Conservation (phyloP, 495 filamentous ascomycete genomes). For the Penicillium crystallinum region DNA sequence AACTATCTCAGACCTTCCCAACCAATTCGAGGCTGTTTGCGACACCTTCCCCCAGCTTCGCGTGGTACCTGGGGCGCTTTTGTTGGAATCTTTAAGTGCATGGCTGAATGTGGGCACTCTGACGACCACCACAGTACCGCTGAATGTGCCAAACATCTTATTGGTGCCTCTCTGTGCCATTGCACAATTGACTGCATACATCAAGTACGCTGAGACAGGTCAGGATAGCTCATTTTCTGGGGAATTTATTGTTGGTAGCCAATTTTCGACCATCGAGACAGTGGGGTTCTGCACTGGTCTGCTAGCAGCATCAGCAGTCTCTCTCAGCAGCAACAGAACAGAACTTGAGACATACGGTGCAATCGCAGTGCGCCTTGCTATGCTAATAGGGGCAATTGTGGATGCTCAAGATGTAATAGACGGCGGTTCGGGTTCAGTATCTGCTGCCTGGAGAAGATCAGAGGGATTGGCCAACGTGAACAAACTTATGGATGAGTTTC, state of each 20-base stretch:
- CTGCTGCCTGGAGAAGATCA: too few species aligned
- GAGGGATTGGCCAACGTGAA: too few species aligned
- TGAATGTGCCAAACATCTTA: conserved; percentile 28
- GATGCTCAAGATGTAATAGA: too few species aligned
- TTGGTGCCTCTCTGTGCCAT: conserved; percentile 29
- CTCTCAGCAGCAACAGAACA: conserved; percentile 9
- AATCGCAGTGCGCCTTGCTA: conserved; percentile 29
- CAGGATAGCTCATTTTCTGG: not conserved
- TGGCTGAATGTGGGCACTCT: too few species aligned
- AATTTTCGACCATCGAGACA: conserved; percentile 15
- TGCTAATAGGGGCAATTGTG: conserved; percentile 26
- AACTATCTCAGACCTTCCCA: too few species aligned
- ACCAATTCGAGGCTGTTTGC: too few species aligned
- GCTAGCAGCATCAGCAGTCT: conserved; percentile 30
- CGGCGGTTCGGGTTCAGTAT: too few species aligned
- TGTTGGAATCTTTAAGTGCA: too few species aligned
- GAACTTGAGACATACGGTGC: conserved; percentile 27
- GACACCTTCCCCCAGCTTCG: too few species aligned
- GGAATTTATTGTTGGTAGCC: not conserved
- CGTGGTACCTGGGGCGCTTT: too few species aligned
- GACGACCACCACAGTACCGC: too few species aligned
- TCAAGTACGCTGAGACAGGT: conserved; percentile 10
- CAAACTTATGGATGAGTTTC: too few species aligned
- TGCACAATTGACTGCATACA: conserved; percentile 27
- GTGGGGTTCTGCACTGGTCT: conserved; percentile 40